Evolutionary conservation across 2,329 filamentous ascomycete species (phyloP).

Genomic region (Beauveria asiatica): DNA sequence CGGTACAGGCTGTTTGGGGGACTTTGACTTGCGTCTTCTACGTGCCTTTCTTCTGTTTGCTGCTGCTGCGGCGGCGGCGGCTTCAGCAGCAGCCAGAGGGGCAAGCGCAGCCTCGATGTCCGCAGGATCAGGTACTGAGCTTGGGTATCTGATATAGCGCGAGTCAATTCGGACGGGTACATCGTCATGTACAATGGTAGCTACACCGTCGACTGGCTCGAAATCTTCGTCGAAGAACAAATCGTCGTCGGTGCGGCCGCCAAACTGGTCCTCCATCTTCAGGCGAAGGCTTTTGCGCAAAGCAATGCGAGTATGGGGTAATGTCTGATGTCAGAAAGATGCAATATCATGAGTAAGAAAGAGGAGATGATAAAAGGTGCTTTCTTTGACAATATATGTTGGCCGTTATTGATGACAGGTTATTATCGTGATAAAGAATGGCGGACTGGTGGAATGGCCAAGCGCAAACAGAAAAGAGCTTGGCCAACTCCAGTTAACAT

Average conservation of each 20-base stretch:
- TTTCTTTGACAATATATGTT: background rate
- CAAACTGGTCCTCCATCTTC: conserved; percentile 52
- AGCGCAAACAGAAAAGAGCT: background rate
- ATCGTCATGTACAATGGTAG: conserved; percentile 16
- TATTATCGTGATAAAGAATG: background rate
- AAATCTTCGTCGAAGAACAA: conserved; percentile 56
- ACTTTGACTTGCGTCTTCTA: conserved; percentile 6
- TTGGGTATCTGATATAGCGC: background rate
- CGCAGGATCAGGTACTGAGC: background rate
- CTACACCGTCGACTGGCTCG: conserved; percentile 40
- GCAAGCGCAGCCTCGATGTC: conserved; percentile 8
- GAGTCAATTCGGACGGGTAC: conserved; percentile 7
- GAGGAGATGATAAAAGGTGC: background rate
- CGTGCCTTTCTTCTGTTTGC: conserved; percentile 8
- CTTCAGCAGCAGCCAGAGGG: background rate
- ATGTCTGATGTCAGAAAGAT: background rate
- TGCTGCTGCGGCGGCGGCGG: background rate
- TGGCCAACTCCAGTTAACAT: background rate
- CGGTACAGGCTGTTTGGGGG: conserved; percentile 7
- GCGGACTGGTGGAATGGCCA: background rate
- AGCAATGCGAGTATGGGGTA: background rate
- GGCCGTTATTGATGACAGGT: background rate
- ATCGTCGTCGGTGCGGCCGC: conserved; percentile 53
- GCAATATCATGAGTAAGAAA: background rate
- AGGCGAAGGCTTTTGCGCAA: background rate